Evolutionary conservation across 2,329 filamentous ascomycete genomes (phyloP).

Genomic region (Fusarium caatingaense): DNA sequence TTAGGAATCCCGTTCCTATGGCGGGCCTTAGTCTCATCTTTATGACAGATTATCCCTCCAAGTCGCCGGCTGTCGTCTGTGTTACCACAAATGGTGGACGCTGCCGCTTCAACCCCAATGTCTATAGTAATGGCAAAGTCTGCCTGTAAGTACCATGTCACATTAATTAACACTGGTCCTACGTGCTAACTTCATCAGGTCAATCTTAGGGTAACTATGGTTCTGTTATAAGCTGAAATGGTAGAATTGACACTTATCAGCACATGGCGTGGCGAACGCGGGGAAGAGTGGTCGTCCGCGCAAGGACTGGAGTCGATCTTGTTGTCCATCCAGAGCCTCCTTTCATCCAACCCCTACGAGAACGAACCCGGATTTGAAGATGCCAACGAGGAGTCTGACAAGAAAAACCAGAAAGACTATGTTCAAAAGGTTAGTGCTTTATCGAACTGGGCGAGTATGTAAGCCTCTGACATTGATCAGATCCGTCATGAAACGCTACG

Average conservation of each 20-base stretch:
- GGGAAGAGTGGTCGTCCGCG: conserved; percentile 96
- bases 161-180: not conserved
- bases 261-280: conserved; percentile 90
- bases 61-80: conserved; percentile 70
- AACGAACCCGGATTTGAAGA: conserved; percentile 96
- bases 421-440: conserved; percentile 73
- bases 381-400: conserved; percentile 73
- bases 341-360: conserved; percentile 93
- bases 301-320: conserved; percentile 95
- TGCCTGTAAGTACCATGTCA: conserved; percentile 76
- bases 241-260: conserved; percentile 59
- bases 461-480: conserved; percentile 57
- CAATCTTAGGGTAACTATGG: conserved; percentile 79
- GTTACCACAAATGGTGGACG: conserved; percentile 89
- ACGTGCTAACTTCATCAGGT: conserved; percentile 63
- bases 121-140: conserved; percentile 90
- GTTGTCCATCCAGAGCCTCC: conserved; percentile 94
- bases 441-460: not conserved
- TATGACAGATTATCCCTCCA: conserved; percentile 80
- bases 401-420: conserved; percentile 79
- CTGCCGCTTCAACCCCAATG: conserved; percentile 96
- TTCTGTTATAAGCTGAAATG: not conserved
- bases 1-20: conserved; percentile 49
- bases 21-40: conserved; percentile 17
- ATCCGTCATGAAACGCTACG: conserved; percentile 92